Evolutionary conservation across 139 green algal genomes (phyloP).

Genomic region (Tetraselmis chui): DNA sequence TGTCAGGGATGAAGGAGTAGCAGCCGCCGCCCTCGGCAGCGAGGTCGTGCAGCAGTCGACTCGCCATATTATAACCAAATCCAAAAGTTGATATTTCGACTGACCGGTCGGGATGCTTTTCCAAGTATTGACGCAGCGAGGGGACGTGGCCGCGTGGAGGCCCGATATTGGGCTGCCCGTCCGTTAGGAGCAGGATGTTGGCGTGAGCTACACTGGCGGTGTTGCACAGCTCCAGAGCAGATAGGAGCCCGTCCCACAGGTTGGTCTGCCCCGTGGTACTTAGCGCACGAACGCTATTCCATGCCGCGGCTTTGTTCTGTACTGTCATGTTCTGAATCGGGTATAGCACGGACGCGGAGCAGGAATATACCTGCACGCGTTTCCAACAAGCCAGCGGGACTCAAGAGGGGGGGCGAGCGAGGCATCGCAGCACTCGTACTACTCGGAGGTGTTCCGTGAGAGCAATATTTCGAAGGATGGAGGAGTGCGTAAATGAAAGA

Average conservation of each 20-base stretch:
- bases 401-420: too few species aligned
- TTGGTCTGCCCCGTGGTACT: not conserved
- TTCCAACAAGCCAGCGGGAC: too few species aligned
- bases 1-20: constrained; percentile 1
- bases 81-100: not conserved
- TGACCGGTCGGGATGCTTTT: not conserved
- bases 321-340: not conserved
- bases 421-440: too few species aligned
- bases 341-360: not conserved
- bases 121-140: not conserved
- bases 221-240: not conserved
- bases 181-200: constrained; percentile 1
- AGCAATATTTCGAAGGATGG: too few species aligned
- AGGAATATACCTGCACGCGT: not conserved
- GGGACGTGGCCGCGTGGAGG: not conserved
- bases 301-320: not conserved
- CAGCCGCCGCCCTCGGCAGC: not conserved
- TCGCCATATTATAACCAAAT: constrained; percentile 1
- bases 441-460: too few species aligned
- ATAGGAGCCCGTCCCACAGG: not conserved
- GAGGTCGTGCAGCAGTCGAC: not conserved
- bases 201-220: not conserved
- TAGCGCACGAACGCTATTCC: not conserved
- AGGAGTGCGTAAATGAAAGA: too few species aligned
- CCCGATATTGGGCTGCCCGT: constrained; percentile 1